Base-by-base conservation (phyloP, 2,329 filamentous ascomycete species). In the Phialocephala subalpina region DNA sequence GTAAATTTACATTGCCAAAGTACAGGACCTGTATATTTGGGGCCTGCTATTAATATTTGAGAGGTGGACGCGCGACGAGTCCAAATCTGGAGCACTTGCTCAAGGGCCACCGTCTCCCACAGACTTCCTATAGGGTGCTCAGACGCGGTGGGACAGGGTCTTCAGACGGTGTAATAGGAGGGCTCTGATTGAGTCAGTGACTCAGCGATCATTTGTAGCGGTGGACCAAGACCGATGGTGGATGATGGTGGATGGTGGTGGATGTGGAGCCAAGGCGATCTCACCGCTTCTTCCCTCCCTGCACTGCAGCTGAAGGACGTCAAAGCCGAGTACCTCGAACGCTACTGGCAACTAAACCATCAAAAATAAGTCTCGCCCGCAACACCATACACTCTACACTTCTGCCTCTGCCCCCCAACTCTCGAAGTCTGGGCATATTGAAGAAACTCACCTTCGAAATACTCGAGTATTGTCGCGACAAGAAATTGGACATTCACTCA, bases 371-470 rank as follows among this genome's bases (percentile, higher is more conserved):
- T 53, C 11, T 33, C 9, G 25, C 49, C 49, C 49, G 12, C 22
- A 18, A 29, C 22, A 14, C 49, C 45, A 22, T 1, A 29, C 9
- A 4, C 9, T 29, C 49, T 9, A 29, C 49, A 22, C 49, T 53
- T 16, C 49, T 53, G 49, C 49, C 25, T 53, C 49, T 25, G 49
- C 49, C 49, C 49, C 49, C 14, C 49, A 53, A 53, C 49, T 7
- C 29, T 22, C 14, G n/a, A 14, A 16, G 9, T 11, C 49, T 18
- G 22, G 49, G 3, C 25, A 29, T 33, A 53, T 33, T 33, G 45
- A 18, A 25, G 7, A 49, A 22, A 3, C 29, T 25, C 20, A 25
- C 45, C 49, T 29, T 22, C 22, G 14, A 11, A 3, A 53, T 53
- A 11, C 14, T 53, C 49, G 49, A 53, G 8, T n/a, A 47, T 40